A percentile compares a stretch with the other conserved stretches of the same genome.
phyloP scores from a whole-genome alignment of 345 rosid genomes.

The Arabidopsis arenosa region DNA sequence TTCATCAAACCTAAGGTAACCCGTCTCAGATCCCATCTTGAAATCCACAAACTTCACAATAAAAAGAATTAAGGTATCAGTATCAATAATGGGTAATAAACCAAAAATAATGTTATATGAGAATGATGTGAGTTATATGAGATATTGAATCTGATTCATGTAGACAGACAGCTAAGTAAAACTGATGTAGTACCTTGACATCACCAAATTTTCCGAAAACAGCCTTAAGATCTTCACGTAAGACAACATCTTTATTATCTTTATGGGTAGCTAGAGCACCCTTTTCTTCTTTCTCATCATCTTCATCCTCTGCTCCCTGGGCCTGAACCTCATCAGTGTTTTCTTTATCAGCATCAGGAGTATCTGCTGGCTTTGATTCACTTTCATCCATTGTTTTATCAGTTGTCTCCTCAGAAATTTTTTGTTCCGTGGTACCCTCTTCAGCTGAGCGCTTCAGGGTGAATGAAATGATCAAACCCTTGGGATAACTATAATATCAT shows the following conservation, averaged over 20 bases:
- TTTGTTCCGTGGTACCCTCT: constrained; percentile 50
- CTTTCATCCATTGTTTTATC: constrained; percentile 40
- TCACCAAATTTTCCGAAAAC: constrained; percentile 72
- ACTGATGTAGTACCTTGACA: constrained; percentile 66
- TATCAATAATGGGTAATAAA: constrained; percentile 1
- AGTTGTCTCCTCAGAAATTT: constrained; percentile 45
- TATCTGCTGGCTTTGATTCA: constrained; percentile 49
- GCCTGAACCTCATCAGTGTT: constrained; percentile 51
- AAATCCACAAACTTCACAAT: constrained; percentile 76
- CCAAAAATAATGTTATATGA: background rate
- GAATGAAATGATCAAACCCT: constrained; percentile 88
- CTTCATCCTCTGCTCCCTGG: constrained; percentile 46
- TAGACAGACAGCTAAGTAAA: constrained; percentile 12
- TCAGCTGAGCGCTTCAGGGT: constrained; percentile 57
- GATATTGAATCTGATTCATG: constrained; percentile 5
- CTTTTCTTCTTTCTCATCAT: constrained; percentile 56
- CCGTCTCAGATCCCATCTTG: constrained; percentile 80
- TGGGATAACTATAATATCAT: constrained; percentile 66
- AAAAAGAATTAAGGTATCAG: background rate
- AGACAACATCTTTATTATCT: constrained; percentile 68
- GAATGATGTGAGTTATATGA: background rate
- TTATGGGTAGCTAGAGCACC: constrained; percentile 54
- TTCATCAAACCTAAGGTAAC: constrained; percentile 79
- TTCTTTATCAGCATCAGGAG: constrained; percentile 44
- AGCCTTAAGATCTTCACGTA: constrained; percentile 91